phyloP scores from a whole-genome alignment of 1,284 basidiomycete species.

The Boletellus deceptivus region DNA sequence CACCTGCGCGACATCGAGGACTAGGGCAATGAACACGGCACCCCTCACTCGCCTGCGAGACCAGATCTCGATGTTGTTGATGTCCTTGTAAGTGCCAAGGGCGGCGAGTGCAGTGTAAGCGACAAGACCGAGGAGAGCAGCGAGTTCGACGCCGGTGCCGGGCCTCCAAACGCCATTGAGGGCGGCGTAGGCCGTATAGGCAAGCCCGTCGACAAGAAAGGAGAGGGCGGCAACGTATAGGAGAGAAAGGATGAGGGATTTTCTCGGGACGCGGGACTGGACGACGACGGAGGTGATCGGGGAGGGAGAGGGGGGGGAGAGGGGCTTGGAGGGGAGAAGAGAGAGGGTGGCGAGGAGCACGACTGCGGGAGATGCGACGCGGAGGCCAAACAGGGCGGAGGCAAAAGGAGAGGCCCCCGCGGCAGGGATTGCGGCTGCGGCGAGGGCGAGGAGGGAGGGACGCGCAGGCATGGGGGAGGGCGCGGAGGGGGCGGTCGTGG shows the following conservation, averaged over 20 bases:
- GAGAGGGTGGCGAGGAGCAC: conserved; percentile 60
- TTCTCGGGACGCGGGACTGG: conserved; percentile 65
- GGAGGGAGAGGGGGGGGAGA: conserved; percentile 49
- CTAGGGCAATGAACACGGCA: conserved; percentile 50
- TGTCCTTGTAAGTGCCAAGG: conserved; percentile 73
- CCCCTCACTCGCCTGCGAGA: conserved; percentile 54
- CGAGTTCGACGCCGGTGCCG: conserved; percentile 66
- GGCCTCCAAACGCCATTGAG: conserved; percentile 62
- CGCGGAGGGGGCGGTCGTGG: conserved; percentile 11
- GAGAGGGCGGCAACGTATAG: conserved; percentile 74
- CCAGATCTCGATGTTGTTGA: conserved; percentile 71
- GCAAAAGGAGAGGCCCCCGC: conserved; percentile 30
- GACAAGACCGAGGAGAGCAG: conserved; percentile 61
- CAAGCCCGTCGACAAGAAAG: conserved; percentile 81
- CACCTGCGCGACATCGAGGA: conserved; percentile 58
- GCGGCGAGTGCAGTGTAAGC: conserved; percentile 68
- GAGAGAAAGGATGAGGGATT: conserved; percentile 65
- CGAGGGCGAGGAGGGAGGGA: conserved; percentile 24
- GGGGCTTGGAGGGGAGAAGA: conserved; percentile 50
- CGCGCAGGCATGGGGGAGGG: conserved; percentile 26
- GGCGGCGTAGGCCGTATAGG: conserved; percentile 63
- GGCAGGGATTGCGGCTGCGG: conserved; percentile 25
- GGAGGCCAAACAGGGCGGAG: conserved; percentile 52
- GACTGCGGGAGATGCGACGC: conserved; percentile 61
- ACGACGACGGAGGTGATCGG: conserved; percentile 76